Evolutionary conservation across 768 basidiomycete genomes (phyloP), one percentile per base, ranked within the genome.

Genomic region (Lactarius trivialis): DNA sequence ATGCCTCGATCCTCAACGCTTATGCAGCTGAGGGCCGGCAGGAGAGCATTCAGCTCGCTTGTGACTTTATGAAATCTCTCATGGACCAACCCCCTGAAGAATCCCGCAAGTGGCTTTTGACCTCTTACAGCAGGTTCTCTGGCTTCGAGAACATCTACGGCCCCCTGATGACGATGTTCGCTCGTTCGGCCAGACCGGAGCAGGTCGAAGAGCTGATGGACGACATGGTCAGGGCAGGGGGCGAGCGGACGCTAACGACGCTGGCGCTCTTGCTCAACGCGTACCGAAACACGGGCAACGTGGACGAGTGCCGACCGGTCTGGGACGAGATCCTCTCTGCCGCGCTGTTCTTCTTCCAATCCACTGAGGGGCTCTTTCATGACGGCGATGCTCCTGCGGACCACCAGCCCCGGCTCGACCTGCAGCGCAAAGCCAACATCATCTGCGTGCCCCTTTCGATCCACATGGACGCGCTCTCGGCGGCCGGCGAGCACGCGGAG

Each of bases 381-480:
- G 30, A 30, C 30, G 30, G 30, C 30, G 30, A 30, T 30, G 3
- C 30, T 6, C 30, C 30, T 30, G 3, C 30, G 6, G 30, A 30
- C 30, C 30, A 30, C 30, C 30, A 30, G 2, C 32, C 62, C 12
- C 57, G 37, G 32, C 64, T 52, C 12, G 63, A 52, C 45, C 63
- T 68, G 36, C 71, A 69, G 30, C 75, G 72, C 24, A 78, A 71
- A 19, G 77, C 79, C n/a, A 84, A 82, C 65, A 71, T 85, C n/a
- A 78, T 96, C 49, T 87, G 85, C 66, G 73, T 85, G 43, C 88
- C 93, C 0, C 76, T 98, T 12, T 93, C 92, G 15, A 86, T 92
- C 66, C 86, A 86, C 73, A 83, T 97, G 63, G 85, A 91, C 66
- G 80, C 83, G 6, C 75, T 95, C 55, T 89, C 91, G 2, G 73